A percentile compares a stretch with the other conserved stretches of the same genome.
phyloP scores from a whole-genome alignment of 2,329 filamentous ascomycete genomes.

The Trichoderma sp. region DNA sequence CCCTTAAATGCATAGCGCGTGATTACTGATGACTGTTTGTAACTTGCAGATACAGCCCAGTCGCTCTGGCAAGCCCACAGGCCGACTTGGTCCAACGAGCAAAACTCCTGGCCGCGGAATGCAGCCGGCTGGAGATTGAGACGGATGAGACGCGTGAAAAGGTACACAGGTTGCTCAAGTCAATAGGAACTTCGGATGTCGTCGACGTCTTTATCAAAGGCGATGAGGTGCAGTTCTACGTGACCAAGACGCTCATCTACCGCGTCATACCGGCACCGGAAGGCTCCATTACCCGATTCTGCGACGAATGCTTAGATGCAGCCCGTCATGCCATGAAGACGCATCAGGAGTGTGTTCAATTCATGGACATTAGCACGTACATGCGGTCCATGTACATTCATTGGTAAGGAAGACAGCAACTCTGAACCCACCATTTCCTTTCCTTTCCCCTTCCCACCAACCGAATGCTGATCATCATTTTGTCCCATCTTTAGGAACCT shows the following conservation, averaged over 20 bases:
- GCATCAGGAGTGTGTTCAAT: conserved; percentile 45
- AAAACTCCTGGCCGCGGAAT: conserved; percentile 38
- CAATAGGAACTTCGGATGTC: conserved; percentile 39
- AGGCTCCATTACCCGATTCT: conserved; percentile 44
- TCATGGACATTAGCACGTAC: conserved; percentile 40
- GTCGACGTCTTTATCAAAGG: conserved; percentile 45
- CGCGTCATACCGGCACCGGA: conserved; percentile 48
- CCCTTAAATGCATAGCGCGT: too few relatives aligned
- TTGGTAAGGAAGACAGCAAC: conserved; percentile 39
- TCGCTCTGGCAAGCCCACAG: conserved; percentile 41
- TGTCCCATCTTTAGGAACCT: conserved; percentile 42
- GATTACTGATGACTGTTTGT: neutral
- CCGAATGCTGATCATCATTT: neutral
- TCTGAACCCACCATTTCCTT: too few relatives aligned
- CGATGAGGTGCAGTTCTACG: conserved; percentile 48
- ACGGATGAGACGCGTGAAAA: conserved; percentile 36
- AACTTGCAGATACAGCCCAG: conserved; percentile 46
- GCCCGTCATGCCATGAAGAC: conserved; percentile 48
- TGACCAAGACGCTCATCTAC: conserved; percentile 51
- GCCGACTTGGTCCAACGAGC: conserved; percentile 42
- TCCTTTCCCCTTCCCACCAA: neutral
- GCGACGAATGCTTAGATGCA: conserved; percentile 47
- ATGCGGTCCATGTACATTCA: conserved; percentile 49
- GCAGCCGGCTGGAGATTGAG: conserved; percentile 36
- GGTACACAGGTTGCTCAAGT: conserved; percentile 37